phyloP scores from a whole-genome alignment of 2,329 filamentous ascomycete genomes.

The Neofusicoccum sp. region DNA sequence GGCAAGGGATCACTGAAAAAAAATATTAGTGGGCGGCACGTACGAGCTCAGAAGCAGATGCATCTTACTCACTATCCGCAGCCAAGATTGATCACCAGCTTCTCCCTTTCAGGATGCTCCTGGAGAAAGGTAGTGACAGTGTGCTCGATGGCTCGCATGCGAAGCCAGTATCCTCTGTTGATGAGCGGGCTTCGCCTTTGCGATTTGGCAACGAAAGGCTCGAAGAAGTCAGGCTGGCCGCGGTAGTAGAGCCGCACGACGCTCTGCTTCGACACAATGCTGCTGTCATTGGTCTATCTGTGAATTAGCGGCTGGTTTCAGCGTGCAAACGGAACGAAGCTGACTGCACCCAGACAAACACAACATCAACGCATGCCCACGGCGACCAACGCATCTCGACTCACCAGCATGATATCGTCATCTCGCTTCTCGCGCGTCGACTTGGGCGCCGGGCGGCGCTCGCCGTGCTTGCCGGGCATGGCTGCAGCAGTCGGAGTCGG shows the following conservation, averaged over 20 bases:
- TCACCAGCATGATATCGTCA: conserved; percentile 34
- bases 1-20: conserved; percentile 74
- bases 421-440: conserved; percentile 25
- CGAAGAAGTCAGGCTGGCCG: conserved; percentile 76
- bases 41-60: too few species aligned
- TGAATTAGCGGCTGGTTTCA: conserved; percentile 37
- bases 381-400: background rate
- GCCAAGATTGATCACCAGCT: conserved; percentile 79
- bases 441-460: conserved; percentile 16
- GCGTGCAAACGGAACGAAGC: background rate
- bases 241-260: conserved; percentile 86
- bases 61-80: conserved; percentile 76
- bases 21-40: background rate
- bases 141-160: conserved; percentile 78
- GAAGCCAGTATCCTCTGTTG: conserved; percentile 84
- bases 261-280: conserved; percentile 87
- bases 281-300: conserved; percentile 74
- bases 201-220: conserved; percentile 82
- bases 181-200: conserved; percentile 82
- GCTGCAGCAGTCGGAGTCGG: background rate
- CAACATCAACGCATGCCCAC: background rate
- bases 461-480: background rate
- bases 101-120: conserved; percentile 54
- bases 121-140: conserved; percentile 72
- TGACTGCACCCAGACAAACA: background rate